Percentiles rank a stretch among this genome's conserved stretches.
These are phyloP conservation scores for Colletotrichum sansevieriae DNA, from an alignment of 2,329 filamentous ascomycete species.

Conservation along the genomic window DNA sequence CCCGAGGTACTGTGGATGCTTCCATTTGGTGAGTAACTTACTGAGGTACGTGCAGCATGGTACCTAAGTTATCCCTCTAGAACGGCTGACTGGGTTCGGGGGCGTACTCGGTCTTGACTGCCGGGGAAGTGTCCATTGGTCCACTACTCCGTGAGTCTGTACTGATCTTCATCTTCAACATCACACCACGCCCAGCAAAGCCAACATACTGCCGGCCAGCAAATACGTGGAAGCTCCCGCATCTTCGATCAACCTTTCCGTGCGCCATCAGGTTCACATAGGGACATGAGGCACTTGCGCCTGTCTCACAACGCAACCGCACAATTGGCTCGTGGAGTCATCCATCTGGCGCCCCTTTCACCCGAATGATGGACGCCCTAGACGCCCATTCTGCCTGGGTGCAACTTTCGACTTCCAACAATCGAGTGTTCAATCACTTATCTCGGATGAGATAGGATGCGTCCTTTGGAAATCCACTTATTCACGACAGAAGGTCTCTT, in stretches of 20 bases:
- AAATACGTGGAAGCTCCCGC: neutral
- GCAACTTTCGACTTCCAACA: neutral
- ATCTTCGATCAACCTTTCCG: conserved; percentile 16
- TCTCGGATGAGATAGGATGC: neutral
- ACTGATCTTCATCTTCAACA: neutral
- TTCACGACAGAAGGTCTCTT: neutral
- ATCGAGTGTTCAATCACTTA: neutral
- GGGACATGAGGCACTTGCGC: conserved; percentile 4
- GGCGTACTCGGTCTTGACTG: neutral
- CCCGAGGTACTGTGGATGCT: neutral
- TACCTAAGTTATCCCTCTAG: too few species aligned
- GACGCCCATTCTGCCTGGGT: neutral
- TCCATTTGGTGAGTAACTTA: too few species aligned
- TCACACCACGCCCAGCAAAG: neutral
- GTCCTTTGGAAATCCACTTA: conserved; percentile 25
- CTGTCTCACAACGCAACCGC: neutral
- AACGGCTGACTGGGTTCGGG: neutral
- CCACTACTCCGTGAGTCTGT: too few species aligned
- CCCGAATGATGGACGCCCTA: neutral
- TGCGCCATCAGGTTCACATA: conserved; percentile 21
- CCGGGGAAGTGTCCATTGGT: neutral
- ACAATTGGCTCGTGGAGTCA: neutral
- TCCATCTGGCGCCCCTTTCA: neutral
- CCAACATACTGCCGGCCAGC: neutral
- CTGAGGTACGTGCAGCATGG: too few species aligned